Conservation (phyloP, 441 rosid species). For the Pelargonium australe region DNA sequence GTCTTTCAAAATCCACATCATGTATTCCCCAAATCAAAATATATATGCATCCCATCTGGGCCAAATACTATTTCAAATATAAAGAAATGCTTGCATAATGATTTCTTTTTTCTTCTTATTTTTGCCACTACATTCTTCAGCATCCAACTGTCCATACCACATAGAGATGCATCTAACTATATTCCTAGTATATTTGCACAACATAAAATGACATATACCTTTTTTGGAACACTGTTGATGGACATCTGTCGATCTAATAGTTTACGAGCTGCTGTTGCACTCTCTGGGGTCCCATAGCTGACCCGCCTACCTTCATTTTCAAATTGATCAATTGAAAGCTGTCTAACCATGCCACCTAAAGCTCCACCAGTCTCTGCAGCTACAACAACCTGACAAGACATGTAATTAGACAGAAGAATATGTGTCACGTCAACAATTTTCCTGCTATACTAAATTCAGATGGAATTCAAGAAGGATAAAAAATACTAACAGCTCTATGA, state of each 20-base stretch:
- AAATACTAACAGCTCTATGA: conserved; percentile 81
- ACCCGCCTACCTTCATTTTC: conserved; percentile 98
- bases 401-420: conserved; percentile 13
- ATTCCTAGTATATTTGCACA: neutral
- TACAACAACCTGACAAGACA: conserved; percentile 68
- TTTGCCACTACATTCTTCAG: neutral
- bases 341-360: conserved; percentile 95
- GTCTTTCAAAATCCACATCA: neutral
- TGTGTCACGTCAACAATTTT: conserved; percentile 12
- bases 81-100: neutral
- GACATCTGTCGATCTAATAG: conserved; percentile 95
- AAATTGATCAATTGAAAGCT: conserved; percentile 89
- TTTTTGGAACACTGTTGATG: conserved; percentile 84
- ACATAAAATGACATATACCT: conserved; percentile 37
- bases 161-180: conserved; percentile 1
- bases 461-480: conserved; percentile 11
- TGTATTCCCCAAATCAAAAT: neutral
- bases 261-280: conserved; percentile 91
- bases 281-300: conserved; percentile 90
- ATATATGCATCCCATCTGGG: conserved; percentile 1
- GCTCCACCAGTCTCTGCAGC: conserved; percentile 98
- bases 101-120: neutral
- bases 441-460: conserved; percentile 11
- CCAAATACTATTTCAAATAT: neutral
- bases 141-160: neutral